Evolutionary conservation across 495 filamentous ascomycete genomes (phyloP).

Genomic region (Parathielavia appendiculata): DNA sequence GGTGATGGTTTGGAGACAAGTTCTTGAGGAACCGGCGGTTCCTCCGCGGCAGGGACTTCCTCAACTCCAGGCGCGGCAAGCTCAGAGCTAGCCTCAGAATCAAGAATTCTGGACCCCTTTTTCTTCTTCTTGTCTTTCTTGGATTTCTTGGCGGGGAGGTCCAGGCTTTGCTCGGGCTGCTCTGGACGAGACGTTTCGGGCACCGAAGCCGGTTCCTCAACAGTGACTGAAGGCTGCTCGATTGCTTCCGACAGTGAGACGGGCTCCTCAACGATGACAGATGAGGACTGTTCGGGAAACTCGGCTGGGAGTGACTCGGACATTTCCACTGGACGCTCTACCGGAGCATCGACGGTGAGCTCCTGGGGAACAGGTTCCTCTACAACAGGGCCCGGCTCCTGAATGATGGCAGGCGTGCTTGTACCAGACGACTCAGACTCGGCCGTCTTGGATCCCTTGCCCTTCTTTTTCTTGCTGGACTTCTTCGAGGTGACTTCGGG

Average conservation of each 20-base stretch:
- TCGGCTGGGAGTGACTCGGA: neutral
- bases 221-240: neutral
- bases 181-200: neutral
- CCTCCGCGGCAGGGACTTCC: neutral
- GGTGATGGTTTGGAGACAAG: neutral
- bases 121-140: conserved; percentile 27
- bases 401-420: neutral
- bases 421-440: conserved; percentile 10
- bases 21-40: neutral
- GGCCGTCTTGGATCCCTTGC: conserved; percentile 14
- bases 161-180: neutral
- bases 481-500: conserved; percentile 12
- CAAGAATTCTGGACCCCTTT: conserved; percentile 13
- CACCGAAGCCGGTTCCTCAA: neutral
- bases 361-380: conserved; percentile 5
- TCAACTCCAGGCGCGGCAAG: neutral
- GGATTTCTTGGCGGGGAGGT: conserved; percentile 17
- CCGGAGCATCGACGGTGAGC: neutral
- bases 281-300: neutral
- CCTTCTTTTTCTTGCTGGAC: conserved; percentile 26
- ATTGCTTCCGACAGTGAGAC: neutral
- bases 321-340: neutral
- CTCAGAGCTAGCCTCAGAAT: conserved; percentile 5
- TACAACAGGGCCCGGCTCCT: neutral
- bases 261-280: conserved; percentile 4